Evolutionary conservation across 78 protist genomes (phyloP).

Genomic region (Mantamonas sphyraenae): DNA sequence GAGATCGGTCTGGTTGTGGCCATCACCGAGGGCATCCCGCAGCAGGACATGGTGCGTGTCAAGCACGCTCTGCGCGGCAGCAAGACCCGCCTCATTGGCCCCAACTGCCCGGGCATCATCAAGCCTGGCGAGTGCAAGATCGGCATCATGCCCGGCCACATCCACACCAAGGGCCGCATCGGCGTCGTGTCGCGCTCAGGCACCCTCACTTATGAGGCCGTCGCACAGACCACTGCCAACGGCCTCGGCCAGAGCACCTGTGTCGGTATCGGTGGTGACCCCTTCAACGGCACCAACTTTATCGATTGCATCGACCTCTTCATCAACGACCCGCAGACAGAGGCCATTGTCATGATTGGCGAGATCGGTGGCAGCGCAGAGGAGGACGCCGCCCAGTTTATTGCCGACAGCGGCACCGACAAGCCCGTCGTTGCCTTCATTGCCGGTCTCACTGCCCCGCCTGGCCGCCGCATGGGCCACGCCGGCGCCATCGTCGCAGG

Average conservation of each 20-base stretch:
- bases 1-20: slow-evolving; percentile 87
- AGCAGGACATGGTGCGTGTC: slow-evolving; percentile 67
- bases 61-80: background rate
- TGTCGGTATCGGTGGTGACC: slow-evolving; percentile 99
- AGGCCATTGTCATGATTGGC: slow-evolving; percentile 91
- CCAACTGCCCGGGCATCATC: slow-evolving; percentile 98
- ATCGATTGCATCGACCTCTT: slow-evolving; percentile 85
- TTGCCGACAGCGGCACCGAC: slow-evolving; percentile 45
- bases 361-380: slow-evolving; percentile 99
- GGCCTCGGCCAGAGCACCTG: slow-evolving; percentile 94
- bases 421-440: slow-evolving; percentile 95
- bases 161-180: slow-evolving; percentile 91
- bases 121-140: slow-evolving; percentile 98
- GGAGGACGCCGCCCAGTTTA: slow-evolving; percentile 95
- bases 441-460: slow-evolving; percentile 96
- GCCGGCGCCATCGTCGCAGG: slow-evolving; percentile 98
- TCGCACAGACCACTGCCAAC: slow-evolving; percentile 90
- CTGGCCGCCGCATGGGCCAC: slow-evolving; percentile 98
- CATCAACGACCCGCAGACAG: slow-evolving; percentile 83
- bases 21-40: slow-evolving; percentile 97
- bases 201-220: slow-evolving; percentile 99
- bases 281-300: slow-evolving; percentile 99
- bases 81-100: slow-evolving; percentile 81
- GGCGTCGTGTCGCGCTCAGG: slow-evolving; percentile 98
- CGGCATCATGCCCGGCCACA: slow-evolving; percentile 99